Conservation (phyloP, 257 asterid species). For the Eustoma russellianum region DNA sequence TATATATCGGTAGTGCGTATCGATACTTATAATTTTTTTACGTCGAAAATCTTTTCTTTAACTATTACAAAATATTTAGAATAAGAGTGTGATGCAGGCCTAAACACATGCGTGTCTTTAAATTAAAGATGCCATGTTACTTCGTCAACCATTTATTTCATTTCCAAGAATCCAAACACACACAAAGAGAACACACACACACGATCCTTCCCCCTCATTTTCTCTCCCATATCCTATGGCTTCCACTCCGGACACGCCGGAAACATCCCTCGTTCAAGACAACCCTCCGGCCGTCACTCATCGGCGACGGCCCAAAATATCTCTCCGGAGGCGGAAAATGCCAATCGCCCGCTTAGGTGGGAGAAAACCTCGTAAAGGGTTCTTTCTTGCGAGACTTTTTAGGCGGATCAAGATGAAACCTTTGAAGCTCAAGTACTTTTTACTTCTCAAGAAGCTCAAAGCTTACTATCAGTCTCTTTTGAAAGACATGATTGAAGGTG, state of each 20-base stretch:
- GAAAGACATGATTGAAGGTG: slow-evolving; percentile 38
- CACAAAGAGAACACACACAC: too few species aligned
- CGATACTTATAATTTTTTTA: too few species aligned
- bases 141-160: too few species aligned
- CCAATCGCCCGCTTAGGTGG: slow-evolving; percentile 58
- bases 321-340: slow-evolving; percentile 23
- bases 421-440: slow-evolving; percentile 27
- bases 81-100: too few species aligned
- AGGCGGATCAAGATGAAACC: slow-evolving; percentile 38
- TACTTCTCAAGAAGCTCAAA: slow-evolving; percentile 42
- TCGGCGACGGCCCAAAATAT: slow-evolving; percentile 41
- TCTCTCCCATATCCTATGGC: not conserved
- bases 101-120: too few species aligned
- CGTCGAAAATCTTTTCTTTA: too few species aligned
- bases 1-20: too few species aligned
- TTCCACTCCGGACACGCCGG: not conserved
- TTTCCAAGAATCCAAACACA: too few species aligned
- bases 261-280: not conserved
- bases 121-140: too few species aligned
- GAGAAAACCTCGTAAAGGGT: slow-evolving; percentile 35
- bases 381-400: slow-evolving; percentile 30
- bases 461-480: slow-evolving; percentile 24
- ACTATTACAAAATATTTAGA: too few species aligned
- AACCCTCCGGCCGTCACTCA: slow-evolving; percentile 11
- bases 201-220: not conserved